phyloP scores from a whole-genome alignment of 1,139 yeast species.

The Suhomyces atakaporum region DNA sequence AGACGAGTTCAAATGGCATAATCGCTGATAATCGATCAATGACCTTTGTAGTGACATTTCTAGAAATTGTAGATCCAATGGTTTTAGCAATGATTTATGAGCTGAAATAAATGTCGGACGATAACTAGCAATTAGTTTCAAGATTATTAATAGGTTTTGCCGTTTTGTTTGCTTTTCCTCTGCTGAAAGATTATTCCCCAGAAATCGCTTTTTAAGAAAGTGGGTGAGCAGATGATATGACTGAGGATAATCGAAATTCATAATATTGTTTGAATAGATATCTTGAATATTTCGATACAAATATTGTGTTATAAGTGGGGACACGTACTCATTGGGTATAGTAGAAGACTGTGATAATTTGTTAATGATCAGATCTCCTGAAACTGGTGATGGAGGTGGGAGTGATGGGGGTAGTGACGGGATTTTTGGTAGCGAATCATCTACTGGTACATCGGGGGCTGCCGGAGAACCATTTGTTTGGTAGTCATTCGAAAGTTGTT shows the following conservation, averaged over 20 bases:
- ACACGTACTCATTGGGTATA: conserved; percentile 39
- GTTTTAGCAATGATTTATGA: conserved; percentile 61
- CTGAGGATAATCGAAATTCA: conserved; percentile 66
- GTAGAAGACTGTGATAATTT: conserved; percentile 15
- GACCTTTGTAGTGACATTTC: conserved; percentile 73
- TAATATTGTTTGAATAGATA: conserved; percentile 55
- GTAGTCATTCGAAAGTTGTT: not conserved
- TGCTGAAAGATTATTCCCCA: conserved; percentile 36
- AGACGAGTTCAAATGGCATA: conserved; percentile 58
- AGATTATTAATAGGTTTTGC: conserved; percentile 52
- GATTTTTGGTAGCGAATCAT: not conserved
- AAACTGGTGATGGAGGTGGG: conserved; percentile 2
- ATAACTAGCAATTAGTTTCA: conserved; percentile 68
- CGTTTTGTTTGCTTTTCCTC: conserved; percentile 39
- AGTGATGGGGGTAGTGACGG: conserved; percentile 2
- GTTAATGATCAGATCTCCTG: conserved; percentile 14
- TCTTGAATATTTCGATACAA: conserved; percentile 65
- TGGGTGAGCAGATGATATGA: conserved; percentile 64
- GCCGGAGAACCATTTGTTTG: conserved; percentile 1
- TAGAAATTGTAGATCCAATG: conserved; percentile 63
- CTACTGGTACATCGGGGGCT: conserved; percentile 3
- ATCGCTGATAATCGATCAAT: conserved; percentile 62
- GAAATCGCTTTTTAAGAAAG: conserved; percentile 56
- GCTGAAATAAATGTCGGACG: conserved; percentile 76
- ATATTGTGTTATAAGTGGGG: conserved; percentile 62